A percentile compares a stretch with the other conserved stretches of the same genome.
Conservation (phyloP, 2,329 filamentous ascomycete species). For the Aaosphaeria pasadenensis region DNA sequence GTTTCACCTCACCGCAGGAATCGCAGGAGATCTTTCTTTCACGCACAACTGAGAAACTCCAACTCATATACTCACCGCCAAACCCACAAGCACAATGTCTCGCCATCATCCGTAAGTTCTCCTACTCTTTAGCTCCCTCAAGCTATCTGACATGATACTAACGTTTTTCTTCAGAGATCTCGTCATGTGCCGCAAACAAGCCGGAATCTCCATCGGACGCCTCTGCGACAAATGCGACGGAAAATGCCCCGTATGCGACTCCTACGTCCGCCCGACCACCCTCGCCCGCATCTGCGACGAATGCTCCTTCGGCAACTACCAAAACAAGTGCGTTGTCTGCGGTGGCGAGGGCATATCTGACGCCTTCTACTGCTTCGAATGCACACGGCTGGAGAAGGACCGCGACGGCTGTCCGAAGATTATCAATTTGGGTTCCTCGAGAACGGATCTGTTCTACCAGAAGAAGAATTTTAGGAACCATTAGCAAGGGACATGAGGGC, state of each 20-base stretch:
- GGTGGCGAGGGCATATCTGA: slow-evolving; percentile 97
- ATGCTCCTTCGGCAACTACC: slow-evolving; percentile 99
- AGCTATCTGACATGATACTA: slow-evolving; percentile 5
- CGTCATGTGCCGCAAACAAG: slow-evolving; percentile 99
- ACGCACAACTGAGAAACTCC: too few species aligned
- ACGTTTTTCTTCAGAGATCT: slow-evolving; percentile 65
- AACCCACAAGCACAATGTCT: slow-evolving; percentile 63
- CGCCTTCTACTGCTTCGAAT: slow-evolving; percentile 99
- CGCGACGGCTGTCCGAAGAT: slow-evolving; percentile 98
- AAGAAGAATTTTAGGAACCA: slow-evolving; percentile 70
- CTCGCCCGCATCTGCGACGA: slow-evolving; percentile 98
- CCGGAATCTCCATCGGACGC: slow-evolving; percentile 95
- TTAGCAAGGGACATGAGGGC: slow-evolving; percentile 7
- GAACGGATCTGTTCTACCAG: slow-evolving; percentile 84
- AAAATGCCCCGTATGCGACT: slow-evolving; percentile 98
- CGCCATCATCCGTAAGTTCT: slow-evolving; percentile 81
- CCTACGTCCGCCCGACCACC: slow-evolving; percentile 95
- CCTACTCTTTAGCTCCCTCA: neutral
- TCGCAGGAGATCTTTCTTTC: too few species aligned
- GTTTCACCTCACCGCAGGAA: too few species aligned
- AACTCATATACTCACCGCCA: neutral
- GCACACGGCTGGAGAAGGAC: slow-evolving; percentile 94
- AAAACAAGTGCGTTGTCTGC: slow-evolving; percentile 99
- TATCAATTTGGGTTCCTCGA: slow-evolving; percentile 92
- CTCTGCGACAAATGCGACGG: slow-evolving; percentile 99